Percentiles rank a stretch among this genome's conserved stretches.
These are phyloP conservation scores for Kwoniella newhampshirensis DNA, from an alignment of 768 basidiomycete species.

Conservation along the genomic window DNA sequence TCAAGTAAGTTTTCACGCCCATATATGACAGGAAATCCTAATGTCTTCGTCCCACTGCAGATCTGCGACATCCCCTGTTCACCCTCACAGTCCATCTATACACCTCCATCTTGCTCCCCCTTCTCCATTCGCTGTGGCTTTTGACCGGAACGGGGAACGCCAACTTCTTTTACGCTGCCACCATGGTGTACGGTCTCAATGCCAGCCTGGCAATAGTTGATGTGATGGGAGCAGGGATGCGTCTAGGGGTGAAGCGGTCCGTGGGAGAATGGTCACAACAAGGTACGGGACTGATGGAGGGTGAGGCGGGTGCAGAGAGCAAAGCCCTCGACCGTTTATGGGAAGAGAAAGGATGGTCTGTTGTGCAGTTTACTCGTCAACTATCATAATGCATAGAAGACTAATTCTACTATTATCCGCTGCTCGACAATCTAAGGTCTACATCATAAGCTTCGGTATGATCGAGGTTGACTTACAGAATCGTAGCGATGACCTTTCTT, in stretches of 20 bases:
- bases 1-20: conserved; percentile 64
- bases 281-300: conserved; percentile 1
- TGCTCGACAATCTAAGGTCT: conserved; percentile 1
- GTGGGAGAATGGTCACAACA: conserved; percentile 10
- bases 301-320: background rate
- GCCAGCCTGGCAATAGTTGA: conserved; percentile 82
- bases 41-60: conserved; percentile 55
- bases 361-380: conserved; percentile 29
- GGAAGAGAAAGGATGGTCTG: conserved; percentile 50
- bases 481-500: conserved; percentile 45
- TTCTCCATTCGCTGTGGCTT: conserved; percentile 91
- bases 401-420: background rate
- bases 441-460: background rate
- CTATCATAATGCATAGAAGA: conserved; percentile 10
- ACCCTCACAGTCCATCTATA: conserved; percentile 79
- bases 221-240: conserved; percentile 76
- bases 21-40: background rate
- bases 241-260: conserved; percentile 58
- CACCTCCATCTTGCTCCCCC: conserved; percentile 77
- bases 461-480: conserved; percentile 29
- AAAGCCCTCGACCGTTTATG: conserved; percentile 56
- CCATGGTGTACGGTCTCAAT: conserved; percentile 85
- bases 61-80: conserved; percentile 79
- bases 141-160: conserved; percentile 90
- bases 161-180: conserved; percentile 96